A percentile compares a stretch with the other conserved stretches of the same genome.
phyloP scores from a whole-genome alignment of 202 grass and related monocot species.

The Panicum hallii region DNA sequence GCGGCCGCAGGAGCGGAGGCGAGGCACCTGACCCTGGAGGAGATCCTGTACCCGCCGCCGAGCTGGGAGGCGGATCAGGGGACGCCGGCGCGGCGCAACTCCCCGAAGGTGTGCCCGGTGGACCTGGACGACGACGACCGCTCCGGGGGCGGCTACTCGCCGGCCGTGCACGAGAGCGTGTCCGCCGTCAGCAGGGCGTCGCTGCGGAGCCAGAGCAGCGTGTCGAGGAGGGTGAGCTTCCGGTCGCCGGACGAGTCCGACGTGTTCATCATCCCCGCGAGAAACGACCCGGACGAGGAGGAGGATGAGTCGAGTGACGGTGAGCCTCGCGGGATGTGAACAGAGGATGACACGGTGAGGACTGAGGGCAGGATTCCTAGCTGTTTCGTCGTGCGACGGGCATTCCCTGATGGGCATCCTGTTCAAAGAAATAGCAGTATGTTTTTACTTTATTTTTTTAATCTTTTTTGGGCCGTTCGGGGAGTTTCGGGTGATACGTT shows the following conservation, averaged over 20 bases:
- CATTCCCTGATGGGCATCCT: no score
- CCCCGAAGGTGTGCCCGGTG: slow-evolving; percentile 55
- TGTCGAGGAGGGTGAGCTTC: slow-evolving; percentile 45
- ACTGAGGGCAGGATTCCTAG: not conserved
- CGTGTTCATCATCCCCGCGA: slow-evolving; percentile 52
- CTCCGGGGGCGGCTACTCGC: not conserved
- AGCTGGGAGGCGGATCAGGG: slow-evolving; percentile 13
- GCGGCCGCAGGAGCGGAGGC: not conserved
- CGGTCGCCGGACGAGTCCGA: slow-evolving; percentile 53
- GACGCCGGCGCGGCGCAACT: slow-evolving; percentile 35
- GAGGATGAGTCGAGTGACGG: slow-evolving; percentile 31
- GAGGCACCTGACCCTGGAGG: slow-evolving; percentile 44
- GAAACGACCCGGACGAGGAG: slow-evolving; percentile 16
- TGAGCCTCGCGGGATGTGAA: not conserved
- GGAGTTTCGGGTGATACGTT: no score
- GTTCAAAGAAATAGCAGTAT: no score
- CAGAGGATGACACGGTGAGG: not conserved
- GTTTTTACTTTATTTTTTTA: no score
- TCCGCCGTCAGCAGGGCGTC: slow-evolving; percentile 28
- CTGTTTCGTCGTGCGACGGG: not conserved
- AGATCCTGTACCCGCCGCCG: slow-evolving; percentile 41
- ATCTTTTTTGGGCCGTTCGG: no score
- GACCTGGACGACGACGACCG: slow-evolving; percentile 4
- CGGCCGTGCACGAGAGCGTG: slow-evolving; percentile 22
- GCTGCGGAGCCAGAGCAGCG: slow-evolving; percentile 15